Percentiles rank a stretch among this genome's conserved stretches.
phyloP scores from a whole-genome alignment of 805 yeast genomes.

The Candida dajiaensis region DNA sequence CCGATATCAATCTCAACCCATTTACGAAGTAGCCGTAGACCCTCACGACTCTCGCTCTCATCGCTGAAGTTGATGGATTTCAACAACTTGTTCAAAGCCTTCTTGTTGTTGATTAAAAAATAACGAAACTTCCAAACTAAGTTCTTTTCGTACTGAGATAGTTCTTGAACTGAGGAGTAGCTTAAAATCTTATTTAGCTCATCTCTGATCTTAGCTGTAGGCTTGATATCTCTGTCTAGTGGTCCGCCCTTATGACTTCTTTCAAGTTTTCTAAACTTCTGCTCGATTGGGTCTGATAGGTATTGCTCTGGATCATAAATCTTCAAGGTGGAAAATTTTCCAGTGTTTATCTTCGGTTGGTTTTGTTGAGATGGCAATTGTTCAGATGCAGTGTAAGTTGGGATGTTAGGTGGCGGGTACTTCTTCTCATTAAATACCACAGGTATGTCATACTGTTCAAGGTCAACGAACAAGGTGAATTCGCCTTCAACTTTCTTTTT shows the following conservation, averaged over 20 bases:
- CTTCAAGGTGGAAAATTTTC: slow-evolving; percentile 28
- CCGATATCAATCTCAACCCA: slow-evolving; percentile 78
- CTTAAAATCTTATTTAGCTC: slow-evolving; percentile 61
- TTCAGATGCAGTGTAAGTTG: slow-evolving; percentile 40
- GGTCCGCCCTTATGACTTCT: slow-evolving; percentile 75
- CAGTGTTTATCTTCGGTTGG: slow-evolving; percentile 26
- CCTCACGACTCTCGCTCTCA: slow-evolving; percentile 72
- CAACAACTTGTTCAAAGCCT: slow-evolving; percentile 71
- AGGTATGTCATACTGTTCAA: slow-evolving; percentile 65
- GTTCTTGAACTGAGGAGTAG: slow-evolving; percentile 78
- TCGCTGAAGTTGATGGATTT: slow-evolving; percentile 88
- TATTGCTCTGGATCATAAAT: slow-evolving; percentile 68
- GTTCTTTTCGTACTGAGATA: slow-evolving; percentile 79
- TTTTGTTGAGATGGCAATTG: slow-evolving; percentile 21
- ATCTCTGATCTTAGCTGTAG: slow-evolving; percentile 76
- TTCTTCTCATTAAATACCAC: slow-evolving; percentile 60
- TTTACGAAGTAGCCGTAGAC: slow-evolving; percentile 60
- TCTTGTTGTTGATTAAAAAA: slow-evolving; percentile 62
- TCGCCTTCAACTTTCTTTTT: slow-evolving; percentile 24
- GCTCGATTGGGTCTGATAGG: slow-evolving; percentile 77
- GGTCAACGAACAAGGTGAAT: slow-evolving; percentile 43
- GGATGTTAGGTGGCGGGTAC: slow-evolving; percentile 31
- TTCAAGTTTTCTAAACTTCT: slow-evolving; percentile 77
- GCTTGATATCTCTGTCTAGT: slow-evolving; percentile 80
- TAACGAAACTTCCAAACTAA: slow-evolving; percentile 88